Evolutionary conservation across 129 eudicot species (phyloP).

Genomic region (Flaveria brownii): DNA sequence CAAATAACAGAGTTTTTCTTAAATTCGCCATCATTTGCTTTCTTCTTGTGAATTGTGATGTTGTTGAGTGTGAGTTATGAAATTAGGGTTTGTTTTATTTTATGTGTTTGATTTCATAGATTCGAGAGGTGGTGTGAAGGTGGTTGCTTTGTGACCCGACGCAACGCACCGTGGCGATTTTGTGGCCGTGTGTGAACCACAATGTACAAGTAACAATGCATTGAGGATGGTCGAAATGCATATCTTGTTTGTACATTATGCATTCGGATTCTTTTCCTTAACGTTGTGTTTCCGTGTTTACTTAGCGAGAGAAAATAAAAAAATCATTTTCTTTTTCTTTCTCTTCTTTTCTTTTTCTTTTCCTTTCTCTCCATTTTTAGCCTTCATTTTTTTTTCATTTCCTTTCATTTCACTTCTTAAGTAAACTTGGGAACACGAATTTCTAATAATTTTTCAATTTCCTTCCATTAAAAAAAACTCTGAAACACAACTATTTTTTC

Average conservation of each 20-base stretch:
- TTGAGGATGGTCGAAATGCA: neutral
- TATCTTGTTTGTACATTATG: neutral
- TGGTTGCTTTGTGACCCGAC: slow-evolving; percentile 24
- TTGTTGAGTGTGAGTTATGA: slow-evolving; percentile 1
- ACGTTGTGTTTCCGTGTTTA: too few relatives aligned
- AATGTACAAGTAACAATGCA: slow-evolving; percentile 24
- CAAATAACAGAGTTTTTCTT: slow-evolving; percentile 52
- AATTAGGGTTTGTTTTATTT: neutral
- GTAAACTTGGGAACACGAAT: too few relatives aligned
- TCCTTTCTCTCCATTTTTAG: too few relatives aligned
- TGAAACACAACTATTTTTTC: too few relatives aligned
- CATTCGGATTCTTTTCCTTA: too few relatives aligned
- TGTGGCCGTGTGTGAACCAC: slow-evolving; percentile 6
- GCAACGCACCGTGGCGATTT: slow-evolving; percentile 39
- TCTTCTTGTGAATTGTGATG: slow-evolving; percentile 14
- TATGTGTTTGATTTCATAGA: slow-evolving; percentile 20
- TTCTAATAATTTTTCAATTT: too few relatives aligned
- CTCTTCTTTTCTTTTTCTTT: too few relatives aligned
- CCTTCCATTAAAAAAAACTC: too few relatives aligned
- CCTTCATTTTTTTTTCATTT: too few relatives aligned
- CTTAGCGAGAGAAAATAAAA: too few relatives aligned
- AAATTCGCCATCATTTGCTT: slow-evolving; percentile 51
- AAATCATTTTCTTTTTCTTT: too few relatives aligned
- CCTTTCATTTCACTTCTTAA: too few relatives aligned
- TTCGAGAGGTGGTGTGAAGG: slow-evolving; percentile 24